These are phyloP conservation scores for Dendrocalamus latiflorus DNA, from an alignment of 202 grass and related monocot species.

Conservation along the genomic window DNA sequence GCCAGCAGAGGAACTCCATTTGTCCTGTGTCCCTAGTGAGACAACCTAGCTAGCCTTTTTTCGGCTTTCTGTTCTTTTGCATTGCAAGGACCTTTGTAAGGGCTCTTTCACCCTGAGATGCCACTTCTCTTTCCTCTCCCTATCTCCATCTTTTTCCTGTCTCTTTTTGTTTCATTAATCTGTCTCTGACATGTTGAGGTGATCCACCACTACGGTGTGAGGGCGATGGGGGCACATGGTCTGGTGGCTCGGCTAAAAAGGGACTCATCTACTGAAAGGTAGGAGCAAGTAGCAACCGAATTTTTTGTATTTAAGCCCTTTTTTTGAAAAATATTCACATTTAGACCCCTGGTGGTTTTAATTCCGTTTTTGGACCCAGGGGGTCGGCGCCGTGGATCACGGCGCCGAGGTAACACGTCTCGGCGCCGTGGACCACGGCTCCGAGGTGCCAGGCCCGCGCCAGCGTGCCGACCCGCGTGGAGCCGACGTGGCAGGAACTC, in stretches of 20 bases:
- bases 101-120: slow-evolving; percentile 31
- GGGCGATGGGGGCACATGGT: slow-evolving; percentile 70
- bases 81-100: slow-evolving; percentile 8
- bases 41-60: slow-evolving; percentile 47
- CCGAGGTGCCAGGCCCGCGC: too few species aligned
- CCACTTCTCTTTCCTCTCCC: slow-evolving; percentile 29
- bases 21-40: slow-evolving; percentile 59
- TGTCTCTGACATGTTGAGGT: slow-evolving; percentile 50
- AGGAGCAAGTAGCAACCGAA: slow-evolving; percentile 13
- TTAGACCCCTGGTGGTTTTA: too few species aligned
- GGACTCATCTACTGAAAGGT: slow-evolving; percentile 45
- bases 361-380: too few species aligned
- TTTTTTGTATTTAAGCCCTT: too few species aligned
- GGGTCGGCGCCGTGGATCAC: too few species aligned
- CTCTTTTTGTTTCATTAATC: slow-evolving; percentile 87
- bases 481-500: too few species aligned
- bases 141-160: slow-evolving; percentile 31
- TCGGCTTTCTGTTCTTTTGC: slow-evolving; percentile 29
- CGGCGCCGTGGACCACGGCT: too few species aligned
- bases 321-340: too few species aligned
- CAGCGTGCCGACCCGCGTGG: too few species aligned
- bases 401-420: too few species aligned
- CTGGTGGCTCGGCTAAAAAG: slow-evolving; percentile 55
- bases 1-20: slow-evolving; percentile 22
- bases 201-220: slow-evolving; percentile 63